phyloP scores from a whole-genome alignment of 139 green algal genomes.

The Pseudopediastrum boryanum region DNA sequence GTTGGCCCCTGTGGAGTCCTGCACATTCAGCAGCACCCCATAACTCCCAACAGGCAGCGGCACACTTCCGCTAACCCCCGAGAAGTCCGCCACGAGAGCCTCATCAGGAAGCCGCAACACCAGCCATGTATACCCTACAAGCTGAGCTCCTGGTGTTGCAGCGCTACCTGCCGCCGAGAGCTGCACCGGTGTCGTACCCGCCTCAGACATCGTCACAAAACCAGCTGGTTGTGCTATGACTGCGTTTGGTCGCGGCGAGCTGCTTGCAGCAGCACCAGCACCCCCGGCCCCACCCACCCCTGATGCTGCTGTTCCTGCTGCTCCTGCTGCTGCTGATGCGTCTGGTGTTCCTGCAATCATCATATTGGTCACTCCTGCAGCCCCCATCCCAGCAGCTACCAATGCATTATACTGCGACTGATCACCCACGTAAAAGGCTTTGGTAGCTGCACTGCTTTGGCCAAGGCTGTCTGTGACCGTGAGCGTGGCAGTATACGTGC shows the following conservation, averaged over 20 bases:
- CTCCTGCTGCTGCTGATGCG: no score
- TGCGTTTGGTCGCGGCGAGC: no score
- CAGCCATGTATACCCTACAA: conserved; percentile 21
- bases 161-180: conserved; percentile 15
- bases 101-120: conserved; percentile 28
- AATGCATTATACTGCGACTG: no score
- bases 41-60: conserved; percentile 27
- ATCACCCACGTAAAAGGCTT: conserved; percentile 19
- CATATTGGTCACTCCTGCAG: no score
- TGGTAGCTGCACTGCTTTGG: not conserved
- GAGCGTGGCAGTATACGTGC: conserved; percentile 6
- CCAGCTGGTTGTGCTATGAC: no score
- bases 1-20: conserved; percentile 20
- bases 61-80: not conserved
- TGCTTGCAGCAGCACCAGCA: no score
- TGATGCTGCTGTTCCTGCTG: no score
- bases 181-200: not conserved
- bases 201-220: no score
- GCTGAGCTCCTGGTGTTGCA: conserved; percentile 2
- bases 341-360: no score
- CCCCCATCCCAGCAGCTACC: no score
- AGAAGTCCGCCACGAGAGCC: not conserved
- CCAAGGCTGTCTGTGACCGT: conserved; percentile 24
- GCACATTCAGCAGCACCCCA: not conserved
- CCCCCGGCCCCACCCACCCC: no score